phyloP scores from a whole-genome alignment of 371 early-diverging fungal genomes.

The Gilbertella persicaria region DNA sequence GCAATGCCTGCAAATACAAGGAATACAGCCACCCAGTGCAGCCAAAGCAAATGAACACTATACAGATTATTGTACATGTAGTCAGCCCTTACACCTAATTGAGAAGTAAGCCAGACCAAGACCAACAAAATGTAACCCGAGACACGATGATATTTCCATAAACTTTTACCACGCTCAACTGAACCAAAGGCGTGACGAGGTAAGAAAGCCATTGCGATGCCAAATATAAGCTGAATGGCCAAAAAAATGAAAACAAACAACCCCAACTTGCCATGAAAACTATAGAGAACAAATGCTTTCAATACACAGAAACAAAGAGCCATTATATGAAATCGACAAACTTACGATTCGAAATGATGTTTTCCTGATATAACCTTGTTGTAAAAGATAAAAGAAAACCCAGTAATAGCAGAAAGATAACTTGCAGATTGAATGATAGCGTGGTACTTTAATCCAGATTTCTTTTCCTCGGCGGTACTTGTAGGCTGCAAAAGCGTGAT shows the following conservation, averaged over 20 bases:
- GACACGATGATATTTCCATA: constrained; percentile 44
- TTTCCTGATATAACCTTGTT: constrained; percentile 30
- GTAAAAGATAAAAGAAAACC: constrained; percentile 25
- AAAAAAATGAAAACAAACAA: constrained; percentile 29
- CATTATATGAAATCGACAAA: neutral
- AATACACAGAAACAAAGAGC: neutral
- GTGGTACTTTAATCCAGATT: constrained; percentile 27
- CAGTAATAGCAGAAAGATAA: constrained; percentile 25
- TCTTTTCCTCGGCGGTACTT: constrained; percentile 28
- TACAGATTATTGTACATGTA: constrained; percentile 39
- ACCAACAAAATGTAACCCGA: constrained; percentile 33
- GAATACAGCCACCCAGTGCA: constrained; percentile 35
- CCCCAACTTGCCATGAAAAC: constrained; percentile 37
- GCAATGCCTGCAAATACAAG: constrained; percentile 32
- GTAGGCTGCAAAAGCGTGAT: constrained; percentile 34
- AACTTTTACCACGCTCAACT: constrained; percentile 21
- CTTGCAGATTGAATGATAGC: constrained; percentile 21
- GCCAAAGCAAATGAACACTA: constrained; percentile 28
- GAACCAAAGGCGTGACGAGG: constrained; percentile 29
- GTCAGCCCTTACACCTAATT: constrained; percentile 46
- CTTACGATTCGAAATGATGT: constrained; percentile 36
- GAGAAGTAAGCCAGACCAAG: constrained; percentile 35
- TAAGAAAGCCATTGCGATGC: constrained; percentile 28
- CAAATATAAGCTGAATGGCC: constrained; percentile 34
- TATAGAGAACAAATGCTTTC: constrained; percentile 1